Evolutionary conservation across 2,329 filamentous ascomycete species (phyloP).

Genomic region (Sphaceloma murrayae): DNA sequence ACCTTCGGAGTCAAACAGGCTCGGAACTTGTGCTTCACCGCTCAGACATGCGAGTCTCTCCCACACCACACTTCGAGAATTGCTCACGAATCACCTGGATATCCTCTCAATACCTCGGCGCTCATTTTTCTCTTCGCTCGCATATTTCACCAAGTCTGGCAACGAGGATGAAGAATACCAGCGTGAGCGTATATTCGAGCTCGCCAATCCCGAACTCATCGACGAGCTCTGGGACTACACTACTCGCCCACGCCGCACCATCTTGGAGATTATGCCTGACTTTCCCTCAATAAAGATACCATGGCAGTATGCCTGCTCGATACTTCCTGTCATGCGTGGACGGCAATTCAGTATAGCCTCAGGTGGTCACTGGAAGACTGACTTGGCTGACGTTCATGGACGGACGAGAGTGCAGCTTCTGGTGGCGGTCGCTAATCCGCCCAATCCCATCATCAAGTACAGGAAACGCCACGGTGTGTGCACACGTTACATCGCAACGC

Average conservation of each 20-base stretch:
- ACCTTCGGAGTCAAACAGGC: conserved; percentile 25
- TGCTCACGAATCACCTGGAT: conserved; percentile 77
- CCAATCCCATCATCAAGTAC: conserved; percentile 70
- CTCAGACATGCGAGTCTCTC: conserved; percentile 28
- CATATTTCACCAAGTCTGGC: conserved; percentile 61
- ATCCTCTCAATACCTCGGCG: conserved; percentile 82
- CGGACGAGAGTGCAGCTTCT: conserved; percentile 28
- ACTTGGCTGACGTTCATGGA: conserved; percentile 18
- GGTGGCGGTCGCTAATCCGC: conserved; percentile 30
- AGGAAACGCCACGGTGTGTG: conserved; percentile 81
- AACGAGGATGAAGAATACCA: conserved; percentile 47
- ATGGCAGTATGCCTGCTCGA: conserved; percentile 57
- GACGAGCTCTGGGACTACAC: conserved; percentile 97
- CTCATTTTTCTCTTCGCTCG: conserved; percentile 70
- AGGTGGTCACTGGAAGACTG: conserved; percentile 42
- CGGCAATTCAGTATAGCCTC: conserved; percentile 90
- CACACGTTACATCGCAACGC: conserved; percentile 68
- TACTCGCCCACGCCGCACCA: conserved; percentile 76
- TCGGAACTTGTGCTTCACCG: conserved; percentile 21
- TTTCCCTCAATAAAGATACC: conserved; percentile 79
- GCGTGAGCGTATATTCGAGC: conserved; percentile 71
- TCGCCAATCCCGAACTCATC: conserved; percentile 65
- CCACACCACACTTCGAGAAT: conserved; percentile 55
- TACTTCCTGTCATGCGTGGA: conserved; percentile 76
- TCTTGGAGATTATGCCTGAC: conserved; percentile 84